These are phyloP conservation scores for Leonotis leonurus DNA, from an alignment of 257 asterid species.

Conservation along the genomic window DNA sequence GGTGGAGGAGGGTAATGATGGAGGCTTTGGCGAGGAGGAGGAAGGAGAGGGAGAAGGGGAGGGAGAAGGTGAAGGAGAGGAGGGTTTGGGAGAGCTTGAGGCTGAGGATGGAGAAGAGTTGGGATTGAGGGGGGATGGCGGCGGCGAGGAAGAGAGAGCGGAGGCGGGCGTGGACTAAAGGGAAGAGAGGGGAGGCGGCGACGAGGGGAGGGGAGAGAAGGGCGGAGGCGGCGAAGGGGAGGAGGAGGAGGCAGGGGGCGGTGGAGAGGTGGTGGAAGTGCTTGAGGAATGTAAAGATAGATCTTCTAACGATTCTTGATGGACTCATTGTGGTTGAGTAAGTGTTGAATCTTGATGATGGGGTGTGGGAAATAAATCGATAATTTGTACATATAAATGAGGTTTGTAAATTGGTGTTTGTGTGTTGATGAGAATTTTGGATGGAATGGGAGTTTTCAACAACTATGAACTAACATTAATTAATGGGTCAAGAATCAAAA, in stretches of 20 bases:
- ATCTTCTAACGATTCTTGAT: constrained; percentile 46
- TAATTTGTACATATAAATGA: too few species aligned
- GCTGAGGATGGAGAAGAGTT: constrained; percentile 44
- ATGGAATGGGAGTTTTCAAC: too few species aligned
- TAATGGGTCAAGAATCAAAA: too few species aligned
- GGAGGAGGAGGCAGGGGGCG: constrained; percentile 41
- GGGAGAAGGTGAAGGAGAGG: constrained; percentile 32
- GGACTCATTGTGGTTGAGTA: too few species aligned
- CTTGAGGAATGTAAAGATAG: constrained; percentile 60
- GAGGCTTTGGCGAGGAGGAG: constrained; percentile 61
- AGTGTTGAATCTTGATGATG: too few species aligned
- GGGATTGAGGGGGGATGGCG: constrained; percentile 61
- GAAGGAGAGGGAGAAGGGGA: constrained; percentile 60
- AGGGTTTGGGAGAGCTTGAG: constrained; percentile 70
- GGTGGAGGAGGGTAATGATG: constrained; percentile 26
- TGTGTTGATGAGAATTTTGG: too few species aligned
- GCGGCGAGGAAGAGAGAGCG: constrained; percentile 49
- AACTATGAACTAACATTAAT: too few species aligned
- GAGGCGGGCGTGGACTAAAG: constrained; percentile 38
- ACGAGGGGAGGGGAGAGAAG: constrained; percentile 48
- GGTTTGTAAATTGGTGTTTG: too few species aligned
- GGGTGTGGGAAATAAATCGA: too few species aligned
- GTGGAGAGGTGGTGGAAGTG: constrained; percentile 57
- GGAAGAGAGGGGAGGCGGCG: constrained; percentile 36
- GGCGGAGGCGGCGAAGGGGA: constrained; percentile 57